phyloP scores from a whole-genome alignment of 1,284 basidiomycete genomes.

The Boletus hoseneyae region DNA sequence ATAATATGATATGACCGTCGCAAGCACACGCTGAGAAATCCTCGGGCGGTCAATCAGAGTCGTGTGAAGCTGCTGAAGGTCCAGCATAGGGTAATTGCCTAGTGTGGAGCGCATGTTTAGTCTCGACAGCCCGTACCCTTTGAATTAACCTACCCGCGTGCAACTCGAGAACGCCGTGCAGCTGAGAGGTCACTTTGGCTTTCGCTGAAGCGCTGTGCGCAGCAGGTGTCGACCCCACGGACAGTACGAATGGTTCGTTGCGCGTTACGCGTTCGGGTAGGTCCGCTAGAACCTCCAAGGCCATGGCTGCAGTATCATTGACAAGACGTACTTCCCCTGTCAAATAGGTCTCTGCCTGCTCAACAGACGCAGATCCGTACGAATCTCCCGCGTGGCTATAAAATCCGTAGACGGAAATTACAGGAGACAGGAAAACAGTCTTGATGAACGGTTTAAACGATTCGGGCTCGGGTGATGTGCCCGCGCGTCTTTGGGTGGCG shows the following conservation, averaged over 20 bases:
- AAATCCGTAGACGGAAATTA: slow-evolving; percentile 73
- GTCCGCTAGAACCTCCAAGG: slow-evolving; percentile 45
- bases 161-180: slow-evolving; percentile 64
- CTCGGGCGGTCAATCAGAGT: slow-evolving; percentile 52
- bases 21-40: slow-evolving; percentile 68
- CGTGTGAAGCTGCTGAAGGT: slow-evolving; percentile 82
- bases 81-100: slow-evolving; percentile 83
- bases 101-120: slow-evolving; percentile 11
- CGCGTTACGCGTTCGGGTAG: slow-evolving; percentile 32
- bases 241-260: slow-evolving; percentile 60
- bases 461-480: slow-evolving; percentile 53
- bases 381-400: slow-evolving; percentile 80
- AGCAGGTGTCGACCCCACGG: slow-evolving; percentile 85
- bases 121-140: neutral
- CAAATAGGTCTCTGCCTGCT: slow-evolving; percentile 63
- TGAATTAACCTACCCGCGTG: slow-evolving; percentile 58
- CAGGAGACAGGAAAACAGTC: slow-evolving; percentile 48
- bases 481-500: slow-evolving; percentile 65
- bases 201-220: slow-evolving; percentile 71
- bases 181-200: slow-evolving; percentile 43
- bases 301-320: slow-evolving; percentile 61
- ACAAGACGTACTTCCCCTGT: slow-evolving; percentile 72
- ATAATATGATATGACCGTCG: slow-evolving; percentile 77
- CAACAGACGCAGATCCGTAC: slow-evolving; percentile 66
- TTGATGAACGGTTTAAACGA: slow-evolving; percentile 58